Percentiles rank a stretch among this genome's conserved stretches.
Conservation (phyloP, 768 basidiomycete genomes). For the Myochromella boudieri region DNA sequence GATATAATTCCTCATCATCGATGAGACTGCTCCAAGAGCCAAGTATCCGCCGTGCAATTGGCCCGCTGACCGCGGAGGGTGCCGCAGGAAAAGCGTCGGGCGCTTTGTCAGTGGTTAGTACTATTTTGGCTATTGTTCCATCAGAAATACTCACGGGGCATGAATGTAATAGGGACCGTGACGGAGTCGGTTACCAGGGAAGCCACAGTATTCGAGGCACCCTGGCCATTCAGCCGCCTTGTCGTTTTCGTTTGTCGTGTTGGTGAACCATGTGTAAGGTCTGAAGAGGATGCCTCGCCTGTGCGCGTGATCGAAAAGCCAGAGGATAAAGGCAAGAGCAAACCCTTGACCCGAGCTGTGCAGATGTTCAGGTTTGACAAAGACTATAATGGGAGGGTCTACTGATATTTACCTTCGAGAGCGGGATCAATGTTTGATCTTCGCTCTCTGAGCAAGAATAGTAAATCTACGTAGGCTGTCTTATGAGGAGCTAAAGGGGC, state of each 20-base stretch:
- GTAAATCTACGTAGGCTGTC: conserved; percentile 47
- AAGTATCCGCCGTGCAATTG: conserved; percentile 2
- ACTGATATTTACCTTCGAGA: conserved; percentile 31
- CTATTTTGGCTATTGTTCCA: conserved; percentile 4
- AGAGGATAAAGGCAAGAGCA: conserved; percentile 35
- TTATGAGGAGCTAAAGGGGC: conserved; percentile 39
- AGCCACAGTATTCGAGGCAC: conserved; percentile 11
- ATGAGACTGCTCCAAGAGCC: background rate
- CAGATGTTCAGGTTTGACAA: background rate
- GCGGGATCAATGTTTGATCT: conserved; percentile 28
- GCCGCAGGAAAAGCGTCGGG: conserved; percentile 32
- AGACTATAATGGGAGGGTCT: conserved; percentile 4
- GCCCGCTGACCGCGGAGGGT: background rate
- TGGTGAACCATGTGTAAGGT: conserved; percentile 1
- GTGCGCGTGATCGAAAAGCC: conserved; percentile 23
- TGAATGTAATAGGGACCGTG: conserved; percentile 21
- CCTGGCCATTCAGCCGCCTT: background rate
- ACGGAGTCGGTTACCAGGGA: conserved; percentile 10
- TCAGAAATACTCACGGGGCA: conserved; percentile 35
- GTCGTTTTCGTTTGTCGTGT: background rate
- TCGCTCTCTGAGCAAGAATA: conserved; percentile 40
- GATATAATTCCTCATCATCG: background rate
- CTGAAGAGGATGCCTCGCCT: conserved; percentile 10
- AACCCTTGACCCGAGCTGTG: conserved; percentile 29
- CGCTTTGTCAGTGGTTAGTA: conserved; percentile 26